Evolutionary conservation across 495 filamentous ascomycete genomes (phyloP).

Genomic region (Penicillium roqueforti): DNA sequence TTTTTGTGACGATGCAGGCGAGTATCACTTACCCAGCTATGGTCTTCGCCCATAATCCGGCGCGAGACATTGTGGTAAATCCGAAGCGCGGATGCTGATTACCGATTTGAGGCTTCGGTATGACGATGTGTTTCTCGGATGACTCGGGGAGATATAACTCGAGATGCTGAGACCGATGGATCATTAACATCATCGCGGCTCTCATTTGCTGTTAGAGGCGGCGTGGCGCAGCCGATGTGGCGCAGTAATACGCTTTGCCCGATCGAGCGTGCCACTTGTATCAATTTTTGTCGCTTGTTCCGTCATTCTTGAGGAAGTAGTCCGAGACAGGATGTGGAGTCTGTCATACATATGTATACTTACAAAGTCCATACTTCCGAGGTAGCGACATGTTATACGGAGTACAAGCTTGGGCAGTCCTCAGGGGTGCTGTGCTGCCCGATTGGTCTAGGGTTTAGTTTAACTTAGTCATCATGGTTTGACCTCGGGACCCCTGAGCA

Average conservation of each 20-base stretch:
- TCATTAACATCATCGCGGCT: constrained; percentile 22
- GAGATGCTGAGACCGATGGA: constrained; percentile 8
- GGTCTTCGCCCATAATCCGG: constrained; percentile 54
- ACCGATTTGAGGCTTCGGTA: neutral
- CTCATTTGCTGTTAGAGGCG: constrained; percentile 17
- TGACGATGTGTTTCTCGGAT: neutral
- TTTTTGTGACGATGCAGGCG: neutral
- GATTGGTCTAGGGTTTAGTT: neutral
- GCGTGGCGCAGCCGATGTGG: constrained; percentile 15
- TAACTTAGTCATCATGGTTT: neutral
- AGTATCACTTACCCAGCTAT: constrained; percentile 41
- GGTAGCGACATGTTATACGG: neutral
- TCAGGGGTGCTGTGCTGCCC: neutral
- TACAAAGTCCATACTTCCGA: neutral
- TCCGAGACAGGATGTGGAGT: neutral
- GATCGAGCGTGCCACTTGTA: neutral
- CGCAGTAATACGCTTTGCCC: constrained; percentile 8
- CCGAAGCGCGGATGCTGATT: neutral
- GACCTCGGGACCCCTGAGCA: no score
- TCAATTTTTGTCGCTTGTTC: neutral
- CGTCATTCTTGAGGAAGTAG: neutral
- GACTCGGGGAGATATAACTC: neutral
- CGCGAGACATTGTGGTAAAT: constrained; percentile 44
- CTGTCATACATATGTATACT: neutral
- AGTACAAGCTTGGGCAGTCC: neutral